Percentiles rank a stretch among this genome's conserved stretches.
Conservation (phyloP, 31 red algal species). For the Porphyra umbilicalis region DNA sequence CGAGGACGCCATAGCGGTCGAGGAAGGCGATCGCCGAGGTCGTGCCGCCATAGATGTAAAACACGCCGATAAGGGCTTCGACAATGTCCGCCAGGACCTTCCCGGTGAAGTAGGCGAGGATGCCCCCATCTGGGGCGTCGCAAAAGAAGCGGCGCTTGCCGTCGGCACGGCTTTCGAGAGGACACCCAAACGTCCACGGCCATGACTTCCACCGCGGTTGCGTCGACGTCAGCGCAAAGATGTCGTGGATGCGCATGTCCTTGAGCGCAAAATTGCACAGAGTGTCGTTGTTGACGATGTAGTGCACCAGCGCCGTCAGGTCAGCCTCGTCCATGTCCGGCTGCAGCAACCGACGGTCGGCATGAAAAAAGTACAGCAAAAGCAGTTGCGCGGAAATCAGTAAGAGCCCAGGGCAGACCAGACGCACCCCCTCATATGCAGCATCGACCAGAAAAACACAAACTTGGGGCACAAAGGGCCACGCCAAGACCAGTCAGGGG, state of each 20-base stretch:
- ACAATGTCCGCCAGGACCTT: constrained; percentile 80
- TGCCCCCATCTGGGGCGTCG: neutral
- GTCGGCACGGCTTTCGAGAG: neutral
- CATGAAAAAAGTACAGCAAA: too few species aligned
- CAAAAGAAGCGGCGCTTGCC: neutral
- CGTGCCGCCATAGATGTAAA: constrained; percentile 53
- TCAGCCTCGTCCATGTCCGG: neutral
- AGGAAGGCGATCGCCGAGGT: constrained; percentile 29
- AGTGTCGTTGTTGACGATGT: neutral
- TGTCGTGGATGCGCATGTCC: neutral
- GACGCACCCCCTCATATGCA: too few species aligned
- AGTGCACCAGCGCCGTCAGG: neutral
- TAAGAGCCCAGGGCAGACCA: too few species aligned
- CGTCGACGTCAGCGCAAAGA: neutral
- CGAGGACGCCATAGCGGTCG: constrained; percentile 27
- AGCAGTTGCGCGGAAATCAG: too few species aligned
- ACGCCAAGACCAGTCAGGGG: too few species aligned
- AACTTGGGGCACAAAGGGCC: too few species aligned
- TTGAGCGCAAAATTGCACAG: neutral
- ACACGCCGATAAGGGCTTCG: constrained; percentile 60
- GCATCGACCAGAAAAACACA: too few species aligned
- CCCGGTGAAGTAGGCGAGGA: constrained; percentile 3
- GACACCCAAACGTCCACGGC: neutral
- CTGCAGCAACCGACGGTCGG: too few species aligned
- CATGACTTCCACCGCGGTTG: neutral